These are phyloP conservation scores for Backusella tarrabulga DNA, from an alignment of 192 early-diverging fungal genomes.

Conservation along the genomic window DNA sequence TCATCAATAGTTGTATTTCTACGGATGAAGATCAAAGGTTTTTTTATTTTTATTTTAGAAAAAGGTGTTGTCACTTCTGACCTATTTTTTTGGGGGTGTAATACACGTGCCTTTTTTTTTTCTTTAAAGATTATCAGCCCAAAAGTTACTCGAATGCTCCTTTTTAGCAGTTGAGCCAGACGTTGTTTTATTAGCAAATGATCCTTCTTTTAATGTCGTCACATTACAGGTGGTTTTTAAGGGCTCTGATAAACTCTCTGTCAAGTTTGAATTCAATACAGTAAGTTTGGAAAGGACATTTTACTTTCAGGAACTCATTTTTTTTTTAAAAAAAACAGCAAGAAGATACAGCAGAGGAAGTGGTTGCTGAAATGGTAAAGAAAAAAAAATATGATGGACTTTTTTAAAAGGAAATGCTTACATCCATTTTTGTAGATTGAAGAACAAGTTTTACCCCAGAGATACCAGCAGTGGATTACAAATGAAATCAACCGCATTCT, in stretches of 20 bases:
- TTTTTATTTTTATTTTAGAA: background rate
- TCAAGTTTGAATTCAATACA: constrained; percentile 78
- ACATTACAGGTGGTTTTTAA: constrained; percentile 75
- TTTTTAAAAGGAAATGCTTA: background rate
- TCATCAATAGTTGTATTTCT: constrained; percentile 62
- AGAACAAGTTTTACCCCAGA: constrained; percentile 64
- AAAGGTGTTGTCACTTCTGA: background rate
- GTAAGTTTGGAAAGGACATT: constrained; percentile 8
- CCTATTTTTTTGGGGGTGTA: background rate
- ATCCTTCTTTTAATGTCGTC: constrained; percentile 58
- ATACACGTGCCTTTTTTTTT: background rate
- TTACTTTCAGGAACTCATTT: background rate
- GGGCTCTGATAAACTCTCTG: constrained; percentile 71
- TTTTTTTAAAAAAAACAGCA: constrained; percentile 32
- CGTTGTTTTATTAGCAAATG: constrained; percentile 58
- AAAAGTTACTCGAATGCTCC: constrained; percentile 67
- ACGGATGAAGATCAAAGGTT: constrained; percentile 63
- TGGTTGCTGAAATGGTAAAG: constrained; percentile 74
- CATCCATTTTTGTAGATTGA: constrained; percentile 51
- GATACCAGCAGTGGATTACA: constrained; percentile 71
- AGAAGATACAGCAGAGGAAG: constrained; percentile 74
- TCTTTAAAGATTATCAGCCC: constrained; percentile 54
- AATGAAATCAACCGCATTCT: constrained; percentile 75
- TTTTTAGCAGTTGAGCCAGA: constrained; percentile 76
- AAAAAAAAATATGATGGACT: background rate